Percentiles rank a stretch among this genome's conserved stretches.
Evolutionary conservation across 2,329 filamentous ascomycete genomes (phyloP).

Genomic region (Botryotinia convoluta): DNA sequence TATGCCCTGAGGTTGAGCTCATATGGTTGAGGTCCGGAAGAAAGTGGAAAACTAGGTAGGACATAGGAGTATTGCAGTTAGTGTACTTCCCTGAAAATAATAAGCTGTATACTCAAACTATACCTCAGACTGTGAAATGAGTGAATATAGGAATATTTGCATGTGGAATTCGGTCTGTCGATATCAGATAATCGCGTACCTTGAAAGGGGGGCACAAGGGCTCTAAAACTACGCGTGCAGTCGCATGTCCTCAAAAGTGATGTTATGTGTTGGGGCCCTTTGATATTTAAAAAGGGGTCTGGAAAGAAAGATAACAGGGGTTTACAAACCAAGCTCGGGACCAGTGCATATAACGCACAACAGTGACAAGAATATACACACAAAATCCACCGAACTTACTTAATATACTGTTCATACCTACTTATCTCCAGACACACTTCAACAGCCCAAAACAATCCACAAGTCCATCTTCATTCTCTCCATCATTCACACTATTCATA

Average conservation of each 20-base stretch:
- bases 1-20: too few species aligned
- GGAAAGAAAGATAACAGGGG: too few species aligned
- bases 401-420: background rate
- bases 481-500: too few species aligned
- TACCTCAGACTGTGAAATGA: background rate
- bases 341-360: too few species aligned
- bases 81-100: background rate
- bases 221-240: too few species aligned
- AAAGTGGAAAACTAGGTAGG: too few species aligned
- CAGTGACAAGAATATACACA: too few species aligned
- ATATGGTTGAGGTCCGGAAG: background rate
- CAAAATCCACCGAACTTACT: background rate
- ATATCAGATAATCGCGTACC: background rate
- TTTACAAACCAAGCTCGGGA: too few species aligned
- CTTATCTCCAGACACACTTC: background rate
- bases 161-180: background rate
- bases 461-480: background rate
- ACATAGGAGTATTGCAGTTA: background rate
- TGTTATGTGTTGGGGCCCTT: background rate
- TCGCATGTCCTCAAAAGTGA: background rate
- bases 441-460: too few species aligned
- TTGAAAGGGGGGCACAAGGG: background rate
- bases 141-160: background rate
- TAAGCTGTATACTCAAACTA: background rate
- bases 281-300: too few species aligned